Evolutionary conservation across 768 basidiomycete genomes (phyloP).

Genomic region (Boletus insuetus): DNA sequence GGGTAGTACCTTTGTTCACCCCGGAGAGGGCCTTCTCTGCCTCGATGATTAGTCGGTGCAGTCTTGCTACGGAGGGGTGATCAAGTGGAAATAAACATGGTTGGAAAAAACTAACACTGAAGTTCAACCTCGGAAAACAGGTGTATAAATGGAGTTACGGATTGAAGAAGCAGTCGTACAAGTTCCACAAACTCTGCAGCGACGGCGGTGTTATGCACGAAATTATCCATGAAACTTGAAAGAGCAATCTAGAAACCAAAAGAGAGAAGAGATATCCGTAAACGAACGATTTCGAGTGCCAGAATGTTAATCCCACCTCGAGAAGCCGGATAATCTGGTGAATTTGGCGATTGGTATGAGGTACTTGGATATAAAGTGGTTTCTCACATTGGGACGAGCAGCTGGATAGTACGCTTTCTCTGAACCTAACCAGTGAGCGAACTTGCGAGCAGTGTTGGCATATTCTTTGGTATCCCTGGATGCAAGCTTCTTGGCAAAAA

Average conservation of each 20-base stretch:
- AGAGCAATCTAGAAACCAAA: slow-evolving; percentile 21
- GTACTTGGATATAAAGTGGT: not conserved
- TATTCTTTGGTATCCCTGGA: slow-evolving; percentile 27
- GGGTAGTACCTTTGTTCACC: not conserved
- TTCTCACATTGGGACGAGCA: slow-evolving; percentile 47
- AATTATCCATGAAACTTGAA: slow-evolving; percentile 12
- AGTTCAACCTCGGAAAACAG: slow-evolving; percentile 23
- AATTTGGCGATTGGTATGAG: not conserved
- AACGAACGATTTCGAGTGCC: not conserved
- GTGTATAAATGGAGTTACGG: slow-evolving; percentile 19
- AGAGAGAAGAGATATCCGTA: not conserved
- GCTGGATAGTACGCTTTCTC: slow-evolving; percentile 51
- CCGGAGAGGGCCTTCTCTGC: slow-evolving; percentile 1
- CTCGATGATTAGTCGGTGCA: slow-evolving; percentile 17
- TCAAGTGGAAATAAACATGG: not conserved
- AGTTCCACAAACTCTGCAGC: slow-evolving; percentile 3
- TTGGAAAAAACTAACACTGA: slow-evolving; percentile 14
- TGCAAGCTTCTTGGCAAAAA: slow-evolving; percentile 34
- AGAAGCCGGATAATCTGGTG: slow-evolving; percentile 51
- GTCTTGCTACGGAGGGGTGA: slow-evolving; percentile 13
- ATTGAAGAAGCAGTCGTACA: slow-evolving; percentile 18
- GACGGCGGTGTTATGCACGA: not conserved
- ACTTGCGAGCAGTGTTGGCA: slow-evolving; percentile 30
- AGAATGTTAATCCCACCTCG: slow-evolving; percentile 35
- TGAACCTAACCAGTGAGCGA: slow-evolving; percentile 44